phyloP scores from a whole-genome alignment of 2,329 filamentous ascomycete genomes.

The Cercospora sesami region DNA sequence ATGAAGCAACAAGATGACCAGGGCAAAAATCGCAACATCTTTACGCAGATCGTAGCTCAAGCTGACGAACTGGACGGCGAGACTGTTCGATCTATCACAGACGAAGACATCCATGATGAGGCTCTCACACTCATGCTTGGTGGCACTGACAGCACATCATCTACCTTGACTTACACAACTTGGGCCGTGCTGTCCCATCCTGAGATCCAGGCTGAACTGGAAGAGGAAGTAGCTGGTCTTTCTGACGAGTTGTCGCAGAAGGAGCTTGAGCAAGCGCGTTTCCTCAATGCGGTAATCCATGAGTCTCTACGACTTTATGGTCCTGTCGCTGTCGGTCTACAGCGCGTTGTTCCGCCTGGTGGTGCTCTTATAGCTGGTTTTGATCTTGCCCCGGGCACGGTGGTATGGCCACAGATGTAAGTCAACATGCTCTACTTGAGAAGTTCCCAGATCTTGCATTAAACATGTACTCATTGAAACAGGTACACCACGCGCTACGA shows the following conservation, averaged over 20 bases:
- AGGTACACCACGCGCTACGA: slow-evolving; percentile 26
- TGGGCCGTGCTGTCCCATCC: slow-evolving; percentile 34
- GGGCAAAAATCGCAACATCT: slow-evolving; percentile 20
- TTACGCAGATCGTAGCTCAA: slow-evolving; percentile 26
- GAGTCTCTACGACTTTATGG: slow-evolving; percentile 44
- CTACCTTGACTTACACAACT: slow-evolving; percentile 33
- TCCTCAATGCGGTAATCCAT: slow-evolving; percentile 43
- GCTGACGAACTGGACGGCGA: slow-evolving; percentile 22
- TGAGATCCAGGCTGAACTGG: slow-evolving; percentile 26
- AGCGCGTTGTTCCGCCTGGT: slow-evolving; percentile 41
- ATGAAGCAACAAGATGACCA: slow-evolving; percentile 10
- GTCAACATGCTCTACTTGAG: background rate
- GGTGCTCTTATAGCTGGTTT: slow-evolving; percentile 31
- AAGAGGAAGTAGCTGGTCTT: slow-evolving; percentile 30
- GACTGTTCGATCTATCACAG: slow-evolving; percentile 25
- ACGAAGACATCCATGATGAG: slow-evolving; percentile 31
- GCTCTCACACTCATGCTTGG: slow-evolving; percentile 32
- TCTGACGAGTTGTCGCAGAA: slow-evolving; percentile 23
- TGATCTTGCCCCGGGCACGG: slow-evolving; percentile 22
- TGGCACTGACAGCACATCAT: slow-evolving; percentile 34
- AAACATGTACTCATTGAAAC: no score
- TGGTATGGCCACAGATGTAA: slow-evolving; percentile 27
- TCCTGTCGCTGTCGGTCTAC: slow-evolving; percentile 40
- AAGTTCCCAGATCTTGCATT: no score
- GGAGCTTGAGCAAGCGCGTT: slow-evolving; percentile 38